These are phyloP conservation scores for Claviceps purpurea DNA, from an alignment of 2,329 filamentous ascomycete genomes.

Conservation along the genomic window DNA sequence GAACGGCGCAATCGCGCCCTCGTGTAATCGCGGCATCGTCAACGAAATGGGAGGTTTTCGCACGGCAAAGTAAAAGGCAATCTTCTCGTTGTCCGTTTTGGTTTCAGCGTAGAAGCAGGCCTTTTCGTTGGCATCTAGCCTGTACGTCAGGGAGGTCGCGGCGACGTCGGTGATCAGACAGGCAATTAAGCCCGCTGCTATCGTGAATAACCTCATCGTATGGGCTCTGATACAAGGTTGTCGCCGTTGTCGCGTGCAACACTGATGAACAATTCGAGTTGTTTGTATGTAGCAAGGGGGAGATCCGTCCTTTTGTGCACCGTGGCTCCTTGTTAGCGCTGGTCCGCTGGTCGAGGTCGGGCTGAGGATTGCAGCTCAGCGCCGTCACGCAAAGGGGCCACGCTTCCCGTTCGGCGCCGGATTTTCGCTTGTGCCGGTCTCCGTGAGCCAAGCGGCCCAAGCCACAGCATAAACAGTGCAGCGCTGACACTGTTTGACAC, in stretches of 20 bases:
- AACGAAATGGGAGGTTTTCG: conserved; percentile 14
- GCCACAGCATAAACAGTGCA: too few species aligned
- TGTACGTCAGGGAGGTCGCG: conserved; percentile 89
- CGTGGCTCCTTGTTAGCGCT: conserved; percentile 3
- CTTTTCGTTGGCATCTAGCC: conserved; percentile 78
- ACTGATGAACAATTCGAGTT: conserved; percentile 5
- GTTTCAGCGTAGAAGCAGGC: conserved; percentile 87
- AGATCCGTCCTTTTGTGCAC: neutral
- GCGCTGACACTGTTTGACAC: too few species aligned
- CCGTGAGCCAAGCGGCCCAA: neutral
- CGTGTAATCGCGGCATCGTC: neutral
- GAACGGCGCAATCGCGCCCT: neutral
- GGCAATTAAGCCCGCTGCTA: conserved; percentile 58
- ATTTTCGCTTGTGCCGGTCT: conserved; percentile 10
- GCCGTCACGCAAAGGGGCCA: conserved; percentile 6
- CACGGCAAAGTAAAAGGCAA: conserved; percentile 90
- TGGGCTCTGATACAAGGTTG: conserved; percentile 8
- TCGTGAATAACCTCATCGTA: conserved; percentile 51
- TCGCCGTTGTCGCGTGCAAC: conserved; percentile 14
- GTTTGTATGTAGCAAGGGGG: neutral
- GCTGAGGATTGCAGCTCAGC: neutral
- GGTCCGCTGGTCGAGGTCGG: neutral
- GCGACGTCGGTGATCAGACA: conserved; percentile 56
- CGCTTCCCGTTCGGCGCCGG: conserved; percentile 10
- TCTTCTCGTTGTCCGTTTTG: conserved; percentile 67